Percentiles rank a stretch among this genome's conserved stretches.
Evolutionary conservation across 345 rosid genomes (phyloP).

Genomic region (Syzygium aromaticum): DNA sequence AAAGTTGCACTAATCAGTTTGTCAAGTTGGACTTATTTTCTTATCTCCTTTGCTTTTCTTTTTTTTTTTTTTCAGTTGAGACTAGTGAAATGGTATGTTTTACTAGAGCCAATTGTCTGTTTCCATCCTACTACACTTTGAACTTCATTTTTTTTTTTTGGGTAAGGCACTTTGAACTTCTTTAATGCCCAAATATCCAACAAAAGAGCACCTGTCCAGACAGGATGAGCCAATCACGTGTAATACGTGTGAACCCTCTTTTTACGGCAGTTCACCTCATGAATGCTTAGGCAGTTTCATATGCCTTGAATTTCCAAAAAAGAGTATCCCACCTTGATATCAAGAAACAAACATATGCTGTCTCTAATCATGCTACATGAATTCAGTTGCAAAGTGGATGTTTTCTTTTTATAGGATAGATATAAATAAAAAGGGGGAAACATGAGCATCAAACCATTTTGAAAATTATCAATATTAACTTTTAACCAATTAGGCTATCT

Average conservation of each 20-base stretch:
- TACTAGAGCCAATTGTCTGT: background rate
- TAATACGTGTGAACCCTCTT: background rate
- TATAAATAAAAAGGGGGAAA: background rate
- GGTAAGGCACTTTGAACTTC: background rate
- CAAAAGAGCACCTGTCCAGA: background rate
- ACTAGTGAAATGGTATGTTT: background rate
- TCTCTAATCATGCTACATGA: background rate
- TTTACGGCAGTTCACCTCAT: background rate
- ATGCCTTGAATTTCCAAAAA: background rate
- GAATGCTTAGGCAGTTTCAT: background rate
- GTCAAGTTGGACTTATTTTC: background rate
- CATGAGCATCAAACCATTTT: background rate
- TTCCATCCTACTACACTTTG: background rate
- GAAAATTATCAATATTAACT: background rate
- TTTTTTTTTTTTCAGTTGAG: background rate
- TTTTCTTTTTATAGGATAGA: background rate
- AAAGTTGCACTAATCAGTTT: background rate
- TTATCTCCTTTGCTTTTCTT: background rate
- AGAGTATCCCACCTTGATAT: background rate
- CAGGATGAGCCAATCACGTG: background rate
- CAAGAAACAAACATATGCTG: background rate
- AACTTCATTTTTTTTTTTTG: no score
- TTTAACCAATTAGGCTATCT: background rate
- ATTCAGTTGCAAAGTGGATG: background rate
- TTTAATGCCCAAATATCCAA: background rate